Evolutionary conservation across 208 protist genomes (phyloP).

Genomic region (Herpetomonas muscarum): DNA sequence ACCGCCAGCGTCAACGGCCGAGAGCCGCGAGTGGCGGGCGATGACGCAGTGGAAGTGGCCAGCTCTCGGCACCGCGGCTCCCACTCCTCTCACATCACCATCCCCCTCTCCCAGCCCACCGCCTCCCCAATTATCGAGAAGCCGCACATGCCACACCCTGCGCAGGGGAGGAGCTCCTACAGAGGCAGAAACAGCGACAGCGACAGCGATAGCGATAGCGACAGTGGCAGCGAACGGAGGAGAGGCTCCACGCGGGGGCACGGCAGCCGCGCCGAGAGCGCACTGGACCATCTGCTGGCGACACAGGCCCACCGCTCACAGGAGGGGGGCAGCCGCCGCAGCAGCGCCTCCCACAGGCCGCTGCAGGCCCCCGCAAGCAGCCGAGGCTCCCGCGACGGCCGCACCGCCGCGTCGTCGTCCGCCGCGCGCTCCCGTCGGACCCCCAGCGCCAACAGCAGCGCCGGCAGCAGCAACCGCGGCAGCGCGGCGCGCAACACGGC

Average conservation of each 20-base stretch:
- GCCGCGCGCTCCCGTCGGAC: no score
- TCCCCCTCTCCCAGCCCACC: neutral
- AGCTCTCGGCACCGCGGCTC: neutral
- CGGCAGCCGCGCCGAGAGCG: slow-evolving; percentile 1
- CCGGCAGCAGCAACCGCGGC: neutral
- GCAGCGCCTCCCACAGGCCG: neutral
- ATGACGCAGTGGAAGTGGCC: neutral
- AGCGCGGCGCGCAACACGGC: neutral
- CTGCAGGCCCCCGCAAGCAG: no score
- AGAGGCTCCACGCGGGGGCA: neutral
- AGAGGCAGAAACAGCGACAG: neutral
- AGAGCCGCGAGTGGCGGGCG: neutral
- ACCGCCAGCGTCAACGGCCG: neutral
- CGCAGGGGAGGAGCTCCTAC: neutral
- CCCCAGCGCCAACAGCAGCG: neutral
- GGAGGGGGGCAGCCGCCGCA: neutral
- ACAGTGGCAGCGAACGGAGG: neutral
- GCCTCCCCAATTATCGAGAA: neutral
- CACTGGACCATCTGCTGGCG: neutral
- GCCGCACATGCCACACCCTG: no score
- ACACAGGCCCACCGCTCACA: neutral
- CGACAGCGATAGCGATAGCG: neutral
- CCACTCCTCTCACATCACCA: neutral
- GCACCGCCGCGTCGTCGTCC: neutral
- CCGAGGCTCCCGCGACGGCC: neutral